A percentile compares a stretch with the other conserved stretches of the same genome.
phyloP scores from a whole-genome alignment of 2,329 filamentous ascomycete genomes.

The Aspergillus ochraceoroseus region DNA sequence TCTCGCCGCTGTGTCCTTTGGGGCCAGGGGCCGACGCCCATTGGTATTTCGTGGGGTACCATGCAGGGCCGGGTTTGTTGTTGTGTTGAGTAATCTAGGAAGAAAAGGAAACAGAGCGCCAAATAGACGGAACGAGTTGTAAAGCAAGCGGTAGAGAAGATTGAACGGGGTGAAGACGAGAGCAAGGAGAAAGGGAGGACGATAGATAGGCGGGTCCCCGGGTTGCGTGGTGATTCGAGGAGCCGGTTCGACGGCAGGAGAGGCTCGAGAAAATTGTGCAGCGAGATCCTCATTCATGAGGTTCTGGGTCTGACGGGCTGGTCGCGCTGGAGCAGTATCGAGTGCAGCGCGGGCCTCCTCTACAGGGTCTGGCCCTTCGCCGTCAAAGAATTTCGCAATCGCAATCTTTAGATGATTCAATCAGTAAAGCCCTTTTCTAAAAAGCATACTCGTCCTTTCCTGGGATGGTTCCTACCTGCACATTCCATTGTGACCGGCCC shows the following conservation, averaged over 20 bases:
- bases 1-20: slow-evolving; percentile 78
- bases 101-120: slow-evolving; percentile 76
- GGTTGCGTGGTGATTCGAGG: slow-evolving; percentile 78
- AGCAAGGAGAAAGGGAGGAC: slow-evolving; percentile 69
- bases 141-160: slow-evolving; percentile 67
- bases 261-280: slow-evolving; percentile 29
- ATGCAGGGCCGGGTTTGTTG: slow-evolving; percentile 48
- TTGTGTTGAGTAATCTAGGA: slow-evolving; percentile 54
- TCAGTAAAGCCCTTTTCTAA: not conserved
- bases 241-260: slow-evolving; percentile 59
- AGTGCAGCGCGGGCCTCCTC: slow-evolving; percentile 68
- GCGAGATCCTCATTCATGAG: slow-evolving; percentile 51
- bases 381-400: slow-evolving; percentile 96
- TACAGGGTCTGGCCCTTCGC: slow-evolving; percentile 76
- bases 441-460: not conserved
- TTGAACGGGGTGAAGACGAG: slow-evolving; percentile 78
- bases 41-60: slow-evolving; percentile 53
- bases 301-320: slow-evolving; percentile 65
- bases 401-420: slow-evolving; percentile 66
- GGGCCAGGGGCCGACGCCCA: slow-evolving; percentile 70
- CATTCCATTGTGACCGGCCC: slow-evolving; percentile 89
- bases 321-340: slow-evolving; percentile 56
- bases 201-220: slow-evolving; percentile 59
- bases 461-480: slow-evolving; percentile 56
- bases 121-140: slow-evolving; percentile 63